Percentiles rank a stretch among this genome's conserved stretches.
These are phyloP conservation scores for Fusarium sp. DNA, from an alignment of 2,329 filamentous ascomycete species.

Conservation along the genomic window DNA sequence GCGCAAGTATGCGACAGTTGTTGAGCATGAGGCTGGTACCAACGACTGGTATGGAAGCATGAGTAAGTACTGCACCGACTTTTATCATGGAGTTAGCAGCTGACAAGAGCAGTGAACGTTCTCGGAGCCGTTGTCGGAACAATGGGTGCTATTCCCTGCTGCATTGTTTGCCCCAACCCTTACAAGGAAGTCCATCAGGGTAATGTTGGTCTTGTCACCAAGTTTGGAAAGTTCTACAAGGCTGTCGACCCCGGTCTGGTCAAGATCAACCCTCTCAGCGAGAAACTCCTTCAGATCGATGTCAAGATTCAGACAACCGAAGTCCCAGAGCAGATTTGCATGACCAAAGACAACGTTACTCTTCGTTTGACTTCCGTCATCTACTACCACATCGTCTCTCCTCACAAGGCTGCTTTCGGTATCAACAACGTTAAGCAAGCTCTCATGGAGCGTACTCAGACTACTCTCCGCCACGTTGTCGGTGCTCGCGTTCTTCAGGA, in stretches of 20 bases:
- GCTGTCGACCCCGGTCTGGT: constrained; percentile 96
- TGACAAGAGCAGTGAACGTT: constrained; percentile 68
- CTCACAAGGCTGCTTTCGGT: constrained; percentile 97
- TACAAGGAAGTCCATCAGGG: constrained; percentile 94
- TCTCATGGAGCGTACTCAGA: constrained; percentile 98
- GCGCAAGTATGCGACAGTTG: constrained; percentile 77
- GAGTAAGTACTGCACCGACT: constrained; percentile 67
- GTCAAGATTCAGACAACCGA: constrained; percentile 99
- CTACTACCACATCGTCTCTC: constrained; percentile 97
- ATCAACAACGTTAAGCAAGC: constrained; percentile 95
- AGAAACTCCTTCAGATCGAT: constrained; percentile 90
- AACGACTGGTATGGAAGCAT: constrained; percentile 92
- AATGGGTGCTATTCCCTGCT: constrained; percentile 89
- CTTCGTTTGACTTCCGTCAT: constrained; percentile 95
- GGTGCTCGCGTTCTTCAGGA: constrained; percentile 96
- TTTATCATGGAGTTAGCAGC: not conserved
- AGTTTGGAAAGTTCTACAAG: constrained; percentile 94
- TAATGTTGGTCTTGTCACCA: constrained; percentile 94
- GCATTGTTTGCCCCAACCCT: constrained; percentile 91
- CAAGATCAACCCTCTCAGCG: constrained; percentile 95
- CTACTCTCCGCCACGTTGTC: constrained; percentile 95
- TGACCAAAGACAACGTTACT: constrained; percentile 99
- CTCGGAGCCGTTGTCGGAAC: constrained; percentile 82
- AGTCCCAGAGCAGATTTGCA: constrained; percentile 95
- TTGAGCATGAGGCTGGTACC: constrained; percentile 73